Evolutionary conservation across 2,329 filamentous ascomycete species (phyloP).

Genomic region (Colletotrichum tabaci): DNA sequence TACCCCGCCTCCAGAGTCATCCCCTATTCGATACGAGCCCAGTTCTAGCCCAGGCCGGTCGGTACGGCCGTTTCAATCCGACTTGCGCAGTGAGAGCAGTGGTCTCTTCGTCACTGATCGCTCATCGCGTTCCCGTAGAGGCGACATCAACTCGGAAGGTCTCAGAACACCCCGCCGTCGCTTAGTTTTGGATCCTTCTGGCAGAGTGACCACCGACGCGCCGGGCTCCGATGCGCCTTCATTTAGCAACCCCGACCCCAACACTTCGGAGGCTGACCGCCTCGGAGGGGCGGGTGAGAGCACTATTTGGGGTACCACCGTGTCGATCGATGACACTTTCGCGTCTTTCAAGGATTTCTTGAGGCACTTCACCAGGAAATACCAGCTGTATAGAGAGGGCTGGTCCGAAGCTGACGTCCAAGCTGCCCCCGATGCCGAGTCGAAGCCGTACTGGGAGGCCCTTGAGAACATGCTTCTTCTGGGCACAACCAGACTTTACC

Average conservation of each 20-base stretch:
- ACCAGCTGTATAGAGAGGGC: conserved; percentile 93
- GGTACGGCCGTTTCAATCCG: conserved; percentile 73
- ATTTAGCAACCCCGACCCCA: conserved; percentile 78
- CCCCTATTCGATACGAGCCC: conserved; percentile 90
- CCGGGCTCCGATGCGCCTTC: conserved; percentile 71
- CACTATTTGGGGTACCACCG: conserved; percentile 97
- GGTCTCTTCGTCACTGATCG: conserved; percentile 81
- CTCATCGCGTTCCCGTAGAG: conserved; percentile 78
- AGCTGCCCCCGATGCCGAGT: conserved; percentile 78
- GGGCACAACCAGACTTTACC: conserved; percentile 85
- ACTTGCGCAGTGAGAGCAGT: conserved; percentile 87
- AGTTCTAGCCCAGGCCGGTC: conserved; percentile 88
- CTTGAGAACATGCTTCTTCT: conserved; percentile 93
- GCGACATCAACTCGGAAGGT: conserved; percentile 89
- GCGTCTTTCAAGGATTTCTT: conserved; percentile 92
- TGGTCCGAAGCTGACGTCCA: conserved; percentile 82
- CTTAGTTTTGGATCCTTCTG: conserved; percentile 72
- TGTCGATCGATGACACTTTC: conserved; percentile 92
- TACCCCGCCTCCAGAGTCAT: conserved; percentile 76
- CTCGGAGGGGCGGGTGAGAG: conserved; percentile 86
- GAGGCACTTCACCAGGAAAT: conserved; percentile 92
- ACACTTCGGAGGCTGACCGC: conserved; percentile 91
- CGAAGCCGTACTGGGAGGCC: conserved; percentile 87
- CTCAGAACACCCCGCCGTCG: conserved; percentile 71
- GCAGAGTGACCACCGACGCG: conserved; percentile 69